Base-by-base conservation (phyloP, 768 basidiomycete species). In the Pleurotus salmoneostramineus region DNA sequence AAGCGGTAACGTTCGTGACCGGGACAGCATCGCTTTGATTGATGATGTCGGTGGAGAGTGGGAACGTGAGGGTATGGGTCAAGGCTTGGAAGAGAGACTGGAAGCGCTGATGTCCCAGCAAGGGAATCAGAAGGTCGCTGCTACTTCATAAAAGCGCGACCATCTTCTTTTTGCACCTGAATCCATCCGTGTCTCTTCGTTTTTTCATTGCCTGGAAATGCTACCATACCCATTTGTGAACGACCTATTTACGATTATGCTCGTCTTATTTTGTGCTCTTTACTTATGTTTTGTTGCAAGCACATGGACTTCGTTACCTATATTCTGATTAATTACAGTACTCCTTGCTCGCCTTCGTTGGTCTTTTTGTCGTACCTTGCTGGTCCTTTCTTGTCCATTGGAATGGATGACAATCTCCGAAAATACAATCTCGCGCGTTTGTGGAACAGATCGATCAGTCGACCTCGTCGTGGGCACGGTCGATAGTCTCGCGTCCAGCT, bases 21-120 rank as follows among this genome's bases (percentile, higher is more conserved):
- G 70, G 54, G 80, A 77, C 58, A 77, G 73, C 17, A 69, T 78
- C 36, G 74, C 71, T 6, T 58, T 85, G 62, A 63, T 83, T 48
- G 87, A 87, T 63, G 87, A 88, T 46, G 72, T 81, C 0, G 90
- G 91, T 6, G 91, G 92, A 0, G 93, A 95, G 71, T 95, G 91
- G 92, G 89, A 91, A 61, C 74, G 92, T 1, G 89, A 92, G 63
- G 93, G 93, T 0, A 68, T 95, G 27, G 93, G 93, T 0, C 81
- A 74, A 59, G 93, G 93, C 0, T 69, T 95, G 50, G 93, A 91
- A 70, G 93, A 94, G 74, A 74, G 93, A 57, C 68, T 95, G 55
- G 93, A 94, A 64, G 78, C 75, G 33, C 66, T 83, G 61, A 77
- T 78, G 73, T 36, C 58, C 14, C 4, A 42, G 17, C 52, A 43